Percentiles rank a stretch among this genome's conserved stretches.
These are phyloP conservation scores for Aspergillus carlsbadensis DNA, from an alignment of 495 filamentous ascomycete genomes.

Conservation along the genomic window DNA sequence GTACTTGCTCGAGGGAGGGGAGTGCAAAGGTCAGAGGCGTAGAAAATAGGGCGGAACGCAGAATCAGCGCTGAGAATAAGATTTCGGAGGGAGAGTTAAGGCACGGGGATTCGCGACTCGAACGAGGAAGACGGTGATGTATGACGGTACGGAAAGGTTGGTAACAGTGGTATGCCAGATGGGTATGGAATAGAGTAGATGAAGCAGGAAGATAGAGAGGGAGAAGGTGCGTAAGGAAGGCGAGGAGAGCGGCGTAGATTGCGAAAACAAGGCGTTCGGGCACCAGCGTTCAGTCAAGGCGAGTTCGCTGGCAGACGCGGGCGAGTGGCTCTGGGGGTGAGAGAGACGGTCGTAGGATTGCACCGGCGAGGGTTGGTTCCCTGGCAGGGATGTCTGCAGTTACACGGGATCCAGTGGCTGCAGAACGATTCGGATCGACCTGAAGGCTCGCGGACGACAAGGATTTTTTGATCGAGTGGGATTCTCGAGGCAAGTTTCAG, in stretches of 20 bases:
- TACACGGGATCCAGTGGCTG: constrained; percentile 27
- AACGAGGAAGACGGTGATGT: neutral
- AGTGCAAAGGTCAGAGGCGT: constrained; percentile 2
- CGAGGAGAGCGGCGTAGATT: constrained; percentile 27
- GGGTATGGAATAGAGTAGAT: neutral
- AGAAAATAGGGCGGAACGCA: neutral
- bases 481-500: constrained; percentile 6
- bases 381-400: constrained; percentile 43
- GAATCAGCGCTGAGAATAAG: neutral
- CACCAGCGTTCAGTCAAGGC: constrained; percentile 36
- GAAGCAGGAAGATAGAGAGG: constrained; percentile 8
- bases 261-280: constrained; percentile 43
- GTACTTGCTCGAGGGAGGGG: neutral
- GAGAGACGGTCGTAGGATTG: constrained; percentile 25
- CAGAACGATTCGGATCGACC: constrained; percentile 20
- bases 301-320: constrained; percentile 32
- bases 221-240: constrained; percentile 1
- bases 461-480: constrained; percentile 15
- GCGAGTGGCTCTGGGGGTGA: constrained; percentile 28
- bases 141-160: neutral
- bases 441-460: constrained; percentile 18
- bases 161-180: constrained; percentile 1
- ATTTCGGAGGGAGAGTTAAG: neutral
- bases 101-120: neutral
- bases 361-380: constrained; percentile 33